Percentiles rank a stretch among this genome's conserved stretches.
Conservation (phyloP, 108 stramenopile species). For the Seminavis robusta region DNA sequence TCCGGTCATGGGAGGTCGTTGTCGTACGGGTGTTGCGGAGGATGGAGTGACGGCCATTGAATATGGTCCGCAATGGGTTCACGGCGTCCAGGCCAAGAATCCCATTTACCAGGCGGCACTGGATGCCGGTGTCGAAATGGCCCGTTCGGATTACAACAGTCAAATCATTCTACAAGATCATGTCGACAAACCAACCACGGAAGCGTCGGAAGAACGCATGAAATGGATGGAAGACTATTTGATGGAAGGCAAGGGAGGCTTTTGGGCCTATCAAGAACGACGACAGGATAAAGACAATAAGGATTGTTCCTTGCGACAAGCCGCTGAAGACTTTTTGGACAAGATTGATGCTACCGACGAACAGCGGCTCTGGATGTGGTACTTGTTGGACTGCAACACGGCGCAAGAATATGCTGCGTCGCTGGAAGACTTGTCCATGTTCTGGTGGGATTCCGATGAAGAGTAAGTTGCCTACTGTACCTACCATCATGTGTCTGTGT, state of each 20-base stretch:
- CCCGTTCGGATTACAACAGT: too few species aligned
- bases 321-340: not conserved
- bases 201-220: too few species aligned
- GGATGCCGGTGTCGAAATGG: too few species aligned
- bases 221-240: too few species aligned
- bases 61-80: not conserved
- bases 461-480: too few species aligned
- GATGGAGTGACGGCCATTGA: not conserved
- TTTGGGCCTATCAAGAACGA: not conserved
- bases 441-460: not conserved
- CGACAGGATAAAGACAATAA: not conserved
- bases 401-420: slow-evolving; percentile 5
- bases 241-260: too few species aligned
- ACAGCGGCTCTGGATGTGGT: not conserved
- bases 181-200: too few species aligned
- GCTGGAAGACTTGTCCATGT: not conserved
- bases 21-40: too few species aligned
- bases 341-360: not conserved
- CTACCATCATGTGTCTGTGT: too few species aligned
- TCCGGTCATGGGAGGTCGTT: slow-evolving; percentile 22
- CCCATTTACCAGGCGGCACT: not conserved
- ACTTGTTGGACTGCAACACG: not conserved
- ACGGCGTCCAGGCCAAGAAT: not conserved
- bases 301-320: not conserved
- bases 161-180: too few species aligned